These are phyloP conservation scores for Rhypophila decipiens DNA, from an alignment of 495 filamentous ascomycete genomes.

Conservation along the genomic window DNA sequence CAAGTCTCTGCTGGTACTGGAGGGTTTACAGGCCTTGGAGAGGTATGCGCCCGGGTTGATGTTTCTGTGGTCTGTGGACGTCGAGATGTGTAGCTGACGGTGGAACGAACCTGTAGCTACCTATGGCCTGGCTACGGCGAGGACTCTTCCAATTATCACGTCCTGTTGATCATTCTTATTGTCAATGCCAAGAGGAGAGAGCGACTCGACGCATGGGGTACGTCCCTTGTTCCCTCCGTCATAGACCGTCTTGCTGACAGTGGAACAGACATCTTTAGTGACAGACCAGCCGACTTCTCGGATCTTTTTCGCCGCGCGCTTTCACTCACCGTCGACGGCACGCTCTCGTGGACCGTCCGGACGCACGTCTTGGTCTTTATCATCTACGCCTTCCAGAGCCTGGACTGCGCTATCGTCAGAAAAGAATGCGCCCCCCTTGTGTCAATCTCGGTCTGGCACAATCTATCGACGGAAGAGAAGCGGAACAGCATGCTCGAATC, in stretches of 20 bases:
- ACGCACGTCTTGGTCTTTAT: conserved; percentile 80
- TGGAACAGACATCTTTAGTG: conserved; percentile 56
- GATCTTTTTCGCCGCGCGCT: conserved; percentile 83
- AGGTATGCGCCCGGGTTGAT: conserved; percentile 44
- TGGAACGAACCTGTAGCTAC: conserved; percentile 53
- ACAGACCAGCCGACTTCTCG: conserved; percentile 78
- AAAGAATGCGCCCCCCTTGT: conserved; percentile 96
- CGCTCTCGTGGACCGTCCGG: conserved; percentile 62
- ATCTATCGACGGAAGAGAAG: conserved; percentile 64
- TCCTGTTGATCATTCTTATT: conserved; percentile 76
- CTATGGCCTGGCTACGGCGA: conserved; percentile 93
- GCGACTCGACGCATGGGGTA: conserved; percentile 74
- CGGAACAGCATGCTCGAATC: conserved; percentile 64
- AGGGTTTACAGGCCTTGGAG: conserved; percentile 87
- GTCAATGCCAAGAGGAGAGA: conserved; percentile 85
- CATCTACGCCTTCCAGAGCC: conserved; percentile 86
- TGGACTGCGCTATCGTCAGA: conserved; percentile 81
- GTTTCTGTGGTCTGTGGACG: not conserved
- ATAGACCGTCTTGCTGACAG: too few species aligned
- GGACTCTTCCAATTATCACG: conserved; percentile 83
- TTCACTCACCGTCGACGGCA: conserved; percentile 78
- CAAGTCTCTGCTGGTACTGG: conserved; percentile 71
- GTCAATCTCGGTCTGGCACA: conserved; percentile 92
- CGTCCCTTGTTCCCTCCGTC: not conserved
- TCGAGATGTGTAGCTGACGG: conserved; percentile 16